These are phyloP conservation scores for Noccaea bulbosa DNA, from an alignment of 345 rosid genomes.

Conservation along the genomic window DNA sequence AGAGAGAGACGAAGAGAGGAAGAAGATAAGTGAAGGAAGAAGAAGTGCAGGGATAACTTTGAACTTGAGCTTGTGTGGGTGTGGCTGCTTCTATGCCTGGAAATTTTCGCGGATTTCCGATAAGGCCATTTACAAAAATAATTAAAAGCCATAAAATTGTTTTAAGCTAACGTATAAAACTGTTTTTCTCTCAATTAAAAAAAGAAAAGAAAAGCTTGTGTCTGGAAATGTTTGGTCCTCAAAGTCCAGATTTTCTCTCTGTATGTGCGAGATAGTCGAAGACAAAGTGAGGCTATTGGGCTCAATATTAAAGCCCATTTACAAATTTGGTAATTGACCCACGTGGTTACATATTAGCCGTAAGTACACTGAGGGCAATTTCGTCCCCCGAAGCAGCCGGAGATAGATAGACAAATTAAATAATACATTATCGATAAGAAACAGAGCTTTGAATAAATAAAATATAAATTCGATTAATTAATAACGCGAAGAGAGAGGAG, in stretches of 20 bases:
- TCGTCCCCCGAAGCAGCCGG: constrained; percentile 9
- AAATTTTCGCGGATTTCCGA: constrained; percentile 48
- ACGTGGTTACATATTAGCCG: constrained; percentile 36
- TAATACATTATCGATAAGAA: constrained; percentile 14
- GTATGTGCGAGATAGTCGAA: neutral
- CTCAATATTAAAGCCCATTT: constrained; percentile 18
- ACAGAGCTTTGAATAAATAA: constrained; percentile 12
- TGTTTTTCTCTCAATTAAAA: neutral
- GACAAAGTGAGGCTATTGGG: constrained; percentile 1
- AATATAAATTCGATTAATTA: constrained; percentile 30
- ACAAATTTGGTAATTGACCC: constrained; percentile 8
- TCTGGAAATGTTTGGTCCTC: constrained; percentile 6
- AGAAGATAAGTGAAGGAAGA: constrained; percentile 36
- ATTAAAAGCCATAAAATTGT: neutral
- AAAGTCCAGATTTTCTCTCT: neutral
- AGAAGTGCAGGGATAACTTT: constrained; percentile 41
- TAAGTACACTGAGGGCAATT: constrained; percentile 12
- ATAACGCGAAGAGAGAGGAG: constrained; percentile 23
- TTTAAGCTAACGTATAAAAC: neutral
- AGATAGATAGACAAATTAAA: neutral
- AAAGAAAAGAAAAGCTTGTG: neutral
- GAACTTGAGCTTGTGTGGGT: constrained; percentile 48
- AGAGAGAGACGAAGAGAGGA: constrained; percentile 27
- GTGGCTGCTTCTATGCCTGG: constrained; percentile 76
- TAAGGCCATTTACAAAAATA: constrained; percentile 48